Evolutionary conservation across 129 eudicot species (phyloP), one percentile per base, ranked within the genome.

Genomic region (Sambucus nigra): DNA sequence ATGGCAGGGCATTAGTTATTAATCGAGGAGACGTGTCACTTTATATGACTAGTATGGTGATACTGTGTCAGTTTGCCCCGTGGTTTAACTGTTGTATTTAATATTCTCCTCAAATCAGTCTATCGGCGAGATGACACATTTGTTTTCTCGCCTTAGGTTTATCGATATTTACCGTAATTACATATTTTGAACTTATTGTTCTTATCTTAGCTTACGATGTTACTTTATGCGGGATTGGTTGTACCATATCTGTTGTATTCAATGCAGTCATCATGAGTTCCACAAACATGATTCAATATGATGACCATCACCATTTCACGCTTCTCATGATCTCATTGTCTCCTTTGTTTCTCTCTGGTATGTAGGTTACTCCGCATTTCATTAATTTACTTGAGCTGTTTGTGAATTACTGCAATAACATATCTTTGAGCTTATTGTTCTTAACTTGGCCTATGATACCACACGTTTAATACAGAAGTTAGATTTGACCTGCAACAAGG

Each of bases 101-200:
- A n/a, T n/a, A n/a, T n/a, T n/a, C n/a, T 69, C 80, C 32, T 65
- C 80, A 26, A 78, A 65, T 64, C 80, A 64, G 54, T 73, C 76
- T 8, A 59, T 8, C 31, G 57, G 66, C n/a, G n/a, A n/a, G n/a
- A n/a, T n/a, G n/a, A n/a, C n/a, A n/a, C n/a, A n/a, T n/a, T n/a
- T n/a, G n/a, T n/a, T n/a, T n/a, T n/a, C n/a, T n/a, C n/a, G n/a
- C n/a, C n/a, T n/a, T n/a, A n/a, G n/a, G n/a, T n/a, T n/a, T n/a
- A n/a, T n/a, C n/a, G n/a, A n/a, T n/a, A n/a, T n/a, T 54, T 59
- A 41, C 57, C 46, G 11, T 14, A 51, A 26, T 63, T 67, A 66
- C 59, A 29, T 63, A 62, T 59, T 47, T 59, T 59, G 20, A 14
- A 21, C 25, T 7, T 58, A 33, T 66, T 50, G 63, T 56, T 69